Percentiles rank a stretch among this genome's conserved stretches.
phyloP scores from a whole-genome alignment of 2,329 filamentous ascomycete genomes.

The Fusarium continuum region DNA sequence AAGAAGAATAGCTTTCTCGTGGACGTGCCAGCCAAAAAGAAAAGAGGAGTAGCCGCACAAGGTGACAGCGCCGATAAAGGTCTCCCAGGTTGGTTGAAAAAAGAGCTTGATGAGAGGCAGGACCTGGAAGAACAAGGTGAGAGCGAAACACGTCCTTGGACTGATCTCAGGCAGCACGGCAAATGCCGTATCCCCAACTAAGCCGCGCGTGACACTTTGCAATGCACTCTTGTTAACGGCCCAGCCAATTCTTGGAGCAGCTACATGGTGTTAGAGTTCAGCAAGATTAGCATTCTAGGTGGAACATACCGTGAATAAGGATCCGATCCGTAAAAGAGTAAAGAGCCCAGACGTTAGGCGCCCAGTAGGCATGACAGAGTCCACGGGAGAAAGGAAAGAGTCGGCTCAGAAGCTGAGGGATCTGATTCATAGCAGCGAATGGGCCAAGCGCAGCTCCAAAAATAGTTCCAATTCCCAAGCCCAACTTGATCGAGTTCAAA shows the following conservation, averaged over 20 bases:
- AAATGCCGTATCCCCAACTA: constrained; percentile 94
- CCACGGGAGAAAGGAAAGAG: constrained; percentile 95
- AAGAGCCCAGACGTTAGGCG: constrained; percentile 95
- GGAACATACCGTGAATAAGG: constrained; percentile 76
- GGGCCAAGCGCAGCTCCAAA: constrained; percentile 88
- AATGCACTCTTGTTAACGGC: constrained; percentile 77
- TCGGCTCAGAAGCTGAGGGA: constrained; percentile 82
- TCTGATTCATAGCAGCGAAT: constrained; percentile 82
- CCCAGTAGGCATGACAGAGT: constrained; percentile 98
- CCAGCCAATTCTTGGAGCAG: constrained; percentile 83
- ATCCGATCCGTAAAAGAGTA: constrained; percentile 91
- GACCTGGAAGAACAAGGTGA: constrained; percentile 85
- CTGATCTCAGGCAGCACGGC: constrained; percentile 90
- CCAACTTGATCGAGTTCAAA: constrained; percentile 84
- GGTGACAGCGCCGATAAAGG: constrained; percentile 87
- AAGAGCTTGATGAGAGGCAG: constrained; percentile 87
- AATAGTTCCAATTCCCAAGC: constrained; percentile 73
- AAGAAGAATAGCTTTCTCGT: constrained; percentile 95
- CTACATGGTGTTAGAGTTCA: constrained; percentile 53
- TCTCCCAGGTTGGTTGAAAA: constrained; percentile 81
- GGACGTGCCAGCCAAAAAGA: constrained; percentile 97
- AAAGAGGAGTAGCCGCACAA: constrained; percentile 97
- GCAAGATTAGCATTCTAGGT: neutral
- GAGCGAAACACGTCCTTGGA: constrained; percentile 78
- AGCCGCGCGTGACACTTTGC: constrained; percentile 88